phyloP scores from a whole-genome alignment of 2,329 filamentous ascomycete genomes.

The Exophiala aquamarina region DNA sequence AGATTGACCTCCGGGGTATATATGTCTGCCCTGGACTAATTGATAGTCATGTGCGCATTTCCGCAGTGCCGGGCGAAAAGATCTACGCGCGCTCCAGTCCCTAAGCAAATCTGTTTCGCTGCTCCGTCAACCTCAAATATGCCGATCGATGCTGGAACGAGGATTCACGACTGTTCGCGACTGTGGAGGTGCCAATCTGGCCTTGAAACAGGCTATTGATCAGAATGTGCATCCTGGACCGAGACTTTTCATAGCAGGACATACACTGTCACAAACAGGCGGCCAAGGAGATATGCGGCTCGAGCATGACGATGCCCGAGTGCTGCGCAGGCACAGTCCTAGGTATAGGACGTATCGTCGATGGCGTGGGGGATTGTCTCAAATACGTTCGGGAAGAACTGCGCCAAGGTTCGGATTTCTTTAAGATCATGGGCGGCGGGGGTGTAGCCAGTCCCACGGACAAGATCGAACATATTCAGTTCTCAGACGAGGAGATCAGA shows the following conservation, averaged over 20 bases:
- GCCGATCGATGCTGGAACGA: slow-evolving; percentile 52
- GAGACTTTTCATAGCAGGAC: slow-evolving; percentile 55
- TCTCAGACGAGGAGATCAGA: slow-evolving; percentile 55
- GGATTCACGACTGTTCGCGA: slow-evolving; percentile 62
- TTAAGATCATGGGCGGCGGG: slow-evolving; percentile 62
- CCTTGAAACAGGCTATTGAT: slow-evolving; percentile 57
- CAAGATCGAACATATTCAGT: slow-evolving; percentile 54
- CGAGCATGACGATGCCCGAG: slow-evolving; percentile 39
- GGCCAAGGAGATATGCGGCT: slow-evolving; percentile 55
- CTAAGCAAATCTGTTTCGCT: slow-evolving; percentile 35
- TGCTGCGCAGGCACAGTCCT: slow-evolving; percentile 39
- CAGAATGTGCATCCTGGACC: slow-evolving; percentile 59
- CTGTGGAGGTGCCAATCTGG: slow-evolving; percentile 56
- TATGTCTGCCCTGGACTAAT: slow-evolving; percentile 54
- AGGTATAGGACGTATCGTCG: slow-evolving; percentile 46
- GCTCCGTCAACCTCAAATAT: slow-evolving; percentile 50
- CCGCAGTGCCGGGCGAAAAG: slow-evolving; percentile 45
- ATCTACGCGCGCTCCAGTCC: slow-evolving; percentile 37
- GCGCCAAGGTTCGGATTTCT: slow-evolving; percentile 57
- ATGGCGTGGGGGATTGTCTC: slow-evolving; percentile 57
- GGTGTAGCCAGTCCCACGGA: slow-evolving; percentile 58
- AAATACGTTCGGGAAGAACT: slow-evolving; percentile 55
- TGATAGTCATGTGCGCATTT: slow-evolving; percentile 53
- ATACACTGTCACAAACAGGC: slow-evolving; percentile 58
- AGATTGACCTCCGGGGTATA: slow-evolving; percentile 44